Evolutionary conservation across 2,329 filamentous ascomycete genomes (phyloP), one percentile per base, ranked within the genome.

Genomic region (Cytospora leucostoma): DNA sequence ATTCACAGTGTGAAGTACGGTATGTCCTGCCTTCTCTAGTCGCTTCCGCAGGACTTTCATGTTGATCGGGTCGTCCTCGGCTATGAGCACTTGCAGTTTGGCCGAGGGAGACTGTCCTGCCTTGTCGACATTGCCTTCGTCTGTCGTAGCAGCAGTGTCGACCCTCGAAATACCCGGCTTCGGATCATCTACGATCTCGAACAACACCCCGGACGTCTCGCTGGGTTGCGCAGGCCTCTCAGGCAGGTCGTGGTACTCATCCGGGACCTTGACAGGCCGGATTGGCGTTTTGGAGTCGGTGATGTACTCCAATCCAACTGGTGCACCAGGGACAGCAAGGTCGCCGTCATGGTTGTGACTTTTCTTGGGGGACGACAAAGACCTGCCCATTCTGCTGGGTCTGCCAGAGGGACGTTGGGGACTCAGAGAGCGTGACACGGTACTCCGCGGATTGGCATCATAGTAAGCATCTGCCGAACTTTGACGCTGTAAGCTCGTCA

Each of bases 51-150:
- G 78, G 50, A 96, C 91, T 64, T 87, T 89, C 75, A 91, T 91
- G 69, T 96, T 96, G 68, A 96, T 88, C 0, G 92, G 91, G 69
- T 96, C 92, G 68, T 97, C 93, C 71, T 96, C 93, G 0, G 93
- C 93, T 40, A 96, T 86, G 27, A 96, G 79, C 2, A 96, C 86
- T 19, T 83, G 81, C 67, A 92, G 78, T 44, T 83, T 75, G 2
- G 80, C 65, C 32, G 55, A 62, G 17, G 44, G 62, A 6, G 66
- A 52, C 51, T 33, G 21, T n/a, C n/a, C 27, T 47, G 35, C 59
- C 7, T 49, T 50, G 35, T 66, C 61, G 38, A 59, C 61, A 13
- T 53, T 56, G n/a, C 53, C 57, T 35, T 66, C 53, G 53, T 49
- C 63, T 44, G 58, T 62, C 17, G 63, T 59, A 2, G 64, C 66